Conservation (phyloP, 2,329 filamentous ascomycete genomes). For the Aureobasidium melanogenum region DNA sequence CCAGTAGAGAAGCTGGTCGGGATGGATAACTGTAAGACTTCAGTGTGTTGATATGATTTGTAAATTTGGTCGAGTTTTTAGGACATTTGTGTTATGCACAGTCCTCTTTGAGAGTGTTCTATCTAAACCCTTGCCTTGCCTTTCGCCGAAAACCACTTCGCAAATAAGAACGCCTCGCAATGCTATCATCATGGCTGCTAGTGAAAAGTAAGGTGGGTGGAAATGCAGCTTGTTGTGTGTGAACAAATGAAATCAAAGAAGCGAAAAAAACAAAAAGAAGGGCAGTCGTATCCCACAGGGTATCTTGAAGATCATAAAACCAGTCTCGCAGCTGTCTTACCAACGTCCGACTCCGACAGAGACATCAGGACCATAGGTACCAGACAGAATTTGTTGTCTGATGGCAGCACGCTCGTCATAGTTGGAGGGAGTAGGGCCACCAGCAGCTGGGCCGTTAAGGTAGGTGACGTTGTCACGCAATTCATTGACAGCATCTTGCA, state of each 20-base stretch:
- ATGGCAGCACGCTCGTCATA: constrained; percentile 36
- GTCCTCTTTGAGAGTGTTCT: not conserved
- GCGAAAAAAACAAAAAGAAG: not conserved
- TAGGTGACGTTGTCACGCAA: constrained; percentile 51
- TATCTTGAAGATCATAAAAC: constrained; percentile 10
- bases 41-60: not conserved
- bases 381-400: constrained; percentile 36
- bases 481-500: constrained; percentile 71
- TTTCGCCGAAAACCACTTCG: constrained; percentile 4
- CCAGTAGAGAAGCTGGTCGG: too few species aligned
- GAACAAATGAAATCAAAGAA: constrained; percentile 3
- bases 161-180: constrained; percentile 7
- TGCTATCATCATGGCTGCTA: constrained; percentile 5
- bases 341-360: constrained; percentile 49
- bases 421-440: constrained; percentile 17
- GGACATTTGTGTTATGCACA: constrained; percentile 1
- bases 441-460: constrained; percentile 16
- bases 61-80: not conserved
- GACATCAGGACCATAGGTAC: constrained; percentile 41
- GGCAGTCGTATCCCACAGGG: constrained; percentile 1
- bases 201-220: not conserved
- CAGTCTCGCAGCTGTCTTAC: constrained; percentile 29
- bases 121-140: constrained; percentile 4
- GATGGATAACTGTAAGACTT: not conserved
- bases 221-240: not conserved